phyloP scores from a whole-genome alignment of 2,329 filamentous ascomycete species.

The Rachicladosporium sp. region DNA sequence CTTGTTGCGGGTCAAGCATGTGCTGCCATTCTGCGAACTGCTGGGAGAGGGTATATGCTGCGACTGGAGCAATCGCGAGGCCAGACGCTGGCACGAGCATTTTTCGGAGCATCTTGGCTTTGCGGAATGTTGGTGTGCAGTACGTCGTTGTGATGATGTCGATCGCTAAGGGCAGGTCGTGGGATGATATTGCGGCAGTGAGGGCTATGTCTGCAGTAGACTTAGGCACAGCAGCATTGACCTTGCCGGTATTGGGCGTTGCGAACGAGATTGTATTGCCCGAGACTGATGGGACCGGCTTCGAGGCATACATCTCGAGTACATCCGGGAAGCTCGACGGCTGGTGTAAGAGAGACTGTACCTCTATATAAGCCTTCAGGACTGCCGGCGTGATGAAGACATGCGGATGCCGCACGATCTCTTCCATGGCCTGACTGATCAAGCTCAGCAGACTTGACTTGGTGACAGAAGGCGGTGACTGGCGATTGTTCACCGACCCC shows the following conservation, averaged over 20 bases:
- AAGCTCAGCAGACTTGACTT: constrained; percentile 27
- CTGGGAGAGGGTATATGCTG: constrained; percentile 57
- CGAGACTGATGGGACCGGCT: constrained; percentile 55
- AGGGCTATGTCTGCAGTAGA: constrained; percentile 61
- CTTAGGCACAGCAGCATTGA: constrained; percentile 55
- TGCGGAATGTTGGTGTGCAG: constrained; percentile 51
- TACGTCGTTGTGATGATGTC: constrained; percentile 61
- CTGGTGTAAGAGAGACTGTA: constrained; percentile 60
- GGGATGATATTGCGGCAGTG: constrained; percentile 64
- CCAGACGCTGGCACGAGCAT: constrained; percentile 48
- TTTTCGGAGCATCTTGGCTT: constrained; percentile 54
- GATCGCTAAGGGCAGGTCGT: constrained; percentile 66
- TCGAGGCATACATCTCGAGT: constrained; percentile 71
- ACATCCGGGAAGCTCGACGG: constrained; percentile 68
- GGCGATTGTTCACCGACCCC: constrained; percentile 29
- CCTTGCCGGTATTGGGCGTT: constrained; percentile 50
- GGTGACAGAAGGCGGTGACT: constrained; percentile 20
- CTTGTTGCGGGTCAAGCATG: constrained; percentile 63
- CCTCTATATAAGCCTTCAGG: constrained; percentile 61
- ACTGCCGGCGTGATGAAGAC: constrained; percentile 68
- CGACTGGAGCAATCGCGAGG: constrained; percentile 48
- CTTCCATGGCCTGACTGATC: constrained; percentile 48
- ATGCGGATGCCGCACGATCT: constrained; percentile 58
- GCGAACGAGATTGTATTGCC: constrained; percentile 39
- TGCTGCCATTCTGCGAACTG: constrained; percentile 55